Base-by-base conservation (phyloP, 2,329 filamentous ascomycete species). In the Fusarium brevicatenulatum region DNA sequence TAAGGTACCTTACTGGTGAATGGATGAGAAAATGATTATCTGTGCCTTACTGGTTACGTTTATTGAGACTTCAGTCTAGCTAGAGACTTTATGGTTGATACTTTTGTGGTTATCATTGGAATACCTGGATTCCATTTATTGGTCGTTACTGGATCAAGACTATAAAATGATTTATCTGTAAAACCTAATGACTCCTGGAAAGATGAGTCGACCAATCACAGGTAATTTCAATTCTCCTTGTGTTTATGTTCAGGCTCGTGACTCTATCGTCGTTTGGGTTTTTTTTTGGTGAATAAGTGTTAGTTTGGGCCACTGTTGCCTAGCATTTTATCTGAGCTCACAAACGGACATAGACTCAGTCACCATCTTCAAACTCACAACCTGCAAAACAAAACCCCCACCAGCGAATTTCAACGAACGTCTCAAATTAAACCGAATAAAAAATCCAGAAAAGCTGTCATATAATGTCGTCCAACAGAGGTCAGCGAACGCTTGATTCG, bases 401-500 rank as follows among this genome's bases (percentile, higher is more conserved):
- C 21, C 13, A 49, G 10, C 34, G 39, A 10, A n/a, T 28, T 42
- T 37, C 8, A 25, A 49, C 19, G 25, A 12, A 25, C 32, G 16
- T 21, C 32, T 53, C 23, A 9, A 16, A 42, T 53, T 11, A 21
- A 34, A 30, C 25, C 19, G 23, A 53, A n/a, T 13, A 15, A 34
- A 23, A 10, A 8, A 34, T 9, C n/a, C 21, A 30, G 23, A 32
- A 50, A 42, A 39, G 16, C 9, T 13, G 23, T n/a, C 57, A 53
- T 72, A 39, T 9, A 55, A 66, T 72, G 43, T 32, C 68, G 19
- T 43, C 63, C 34, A 59, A 65, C 12, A 34, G 46, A 32, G 65
- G 68, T 28, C 79, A 81, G 52, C 59, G 63, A 57, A 80, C 78
- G 13, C 68, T 81, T 44, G 77, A 81, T 60, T 59, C 60, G 21